Evolutionary conservation across 768 basidiomycete genomes (phyloP), one percentile per base, ranked within the genome.

Genomic region (Suillus sp.): DNA sequence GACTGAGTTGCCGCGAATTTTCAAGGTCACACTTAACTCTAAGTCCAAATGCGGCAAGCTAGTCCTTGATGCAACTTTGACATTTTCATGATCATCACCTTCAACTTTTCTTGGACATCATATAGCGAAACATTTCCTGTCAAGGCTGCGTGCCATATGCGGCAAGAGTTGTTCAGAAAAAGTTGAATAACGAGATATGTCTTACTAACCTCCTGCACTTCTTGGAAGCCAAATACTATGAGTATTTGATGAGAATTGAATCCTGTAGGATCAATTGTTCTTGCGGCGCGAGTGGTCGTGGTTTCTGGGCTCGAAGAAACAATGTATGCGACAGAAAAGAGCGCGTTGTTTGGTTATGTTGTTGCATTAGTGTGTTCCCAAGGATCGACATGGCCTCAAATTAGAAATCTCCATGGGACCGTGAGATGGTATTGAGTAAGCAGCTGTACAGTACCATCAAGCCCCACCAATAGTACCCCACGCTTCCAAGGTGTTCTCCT

Each of bases 371-470:
- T 30, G 25, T 32, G 51, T 53, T 53, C 51, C 51, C n/a, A n/a
- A n/a, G n/a, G n/a, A n/a, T n/a, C n/a, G n/a, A n/a, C n/a, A n/a
- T n/a, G n/a, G n/a, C n/a, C n/a, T n/a, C n/a, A n/a, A n/a, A n/a
- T n/a, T n/a, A n/a, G n/a, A n/a, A n/a, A n/a, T n/a, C n/a, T 34
- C 37, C 37, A 38, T 14, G 10, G 2, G 22, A 1, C 3, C 25
- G 18, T 71, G 76, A 47, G 67, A 67, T 67, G 30, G 0, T 3
- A 1, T 75, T 72, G 69, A 13, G 55, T 78, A 70, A 78, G 62
- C 20, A 22, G 61, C 78, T 78, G 35, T 78, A 78, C 71, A 78
- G 77, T 66, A 77, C 68, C 69, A 67, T 43, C 58, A 65, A 71
- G 73, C 75, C 71, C 64, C 75, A 71, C 64, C 65, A 34, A 66